Base-by-base conservation (phyloP, 2,329 filamentous ascomycete species). In the Mycocentrospora acerina region DNA sequence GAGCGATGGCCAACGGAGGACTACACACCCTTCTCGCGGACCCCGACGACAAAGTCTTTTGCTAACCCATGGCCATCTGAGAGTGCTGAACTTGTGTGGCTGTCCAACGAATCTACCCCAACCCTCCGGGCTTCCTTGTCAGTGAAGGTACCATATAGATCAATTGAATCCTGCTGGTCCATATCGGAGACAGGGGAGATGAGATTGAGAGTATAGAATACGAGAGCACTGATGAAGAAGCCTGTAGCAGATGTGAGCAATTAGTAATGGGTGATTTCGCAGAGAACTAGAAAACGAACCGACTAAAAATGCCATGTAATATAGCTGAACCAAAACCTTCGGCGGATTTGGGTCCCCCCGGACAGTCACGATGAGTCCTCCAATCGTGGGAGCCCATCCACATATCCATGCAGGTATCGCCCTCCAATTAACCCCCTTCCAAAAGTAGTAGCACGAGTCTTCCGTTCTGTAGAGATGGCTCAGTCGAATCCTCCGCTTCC, bases 301-400 rank as follows among this genome's bases (percentile, higher is more conserved):
- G 12, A 73, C 60, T 10, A 75, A 61, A 42, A 75, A 76, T 0
- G 73, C 71, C 59, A 72, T 70, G 40, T 71, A 74, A 46, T 75
- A 75, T 13, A 76, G 46, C 48, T 76, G 59, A n/a, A 66, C 67
- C 24, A 74, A 44, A 3, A 55, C 58, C 19, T 57, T 57, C 3
- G 70, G 61, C 4, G 70, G 67, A 36, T 55, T 40, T 24, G 49
- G 22, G 48, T 64, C 60, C 29, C 60, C 53, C 14, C 60, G 41
- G 7, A 67, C 62, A 5, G 60, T 69, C 35, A 68, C 54, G 14
- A 73, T 33, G 19, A 72, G 49, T 7, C 70, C 68, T 7, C 71
- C 63, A 30, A 76, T 63, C 0, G 69, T 73, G 2, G 70, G 71
- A 11, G 60, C 60, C 68, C 70, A 73, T 3, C 71, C 72, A 36